phyloP scores from a whole-genome alignment of 2,329 filamentous ascomycete species.

The Stachybotrys chlorohalonatus region DNA sequence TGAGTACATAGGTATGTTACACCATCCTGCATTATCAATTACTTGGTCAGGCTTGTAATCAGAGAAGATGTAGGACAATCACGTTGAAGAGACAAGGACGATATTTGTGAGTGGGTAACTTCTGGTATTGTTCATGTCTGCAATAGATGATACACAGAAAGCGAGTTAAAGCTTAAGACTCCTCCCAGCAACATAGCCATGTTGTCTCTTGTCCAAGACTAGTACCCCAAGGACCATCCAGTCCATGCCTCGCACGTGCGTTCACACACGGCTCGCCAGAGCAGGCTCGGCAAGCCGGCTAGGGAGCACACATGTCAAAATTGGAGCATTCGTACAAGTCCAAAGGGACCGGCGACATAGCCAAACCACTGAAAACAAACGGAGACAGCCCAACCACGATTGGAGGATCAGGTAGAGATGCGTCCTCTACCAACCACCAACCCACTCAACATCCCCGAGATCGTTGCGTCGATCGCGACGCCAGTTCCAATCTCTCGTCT shows the following conservation, averaged over 20 bases:
- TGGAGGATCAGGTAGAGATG: conserved; percentile 34
- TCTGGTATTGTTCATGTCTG: conserved; percentile 43
- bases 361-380: not conserved
- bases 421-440: conserved; percentile 76
- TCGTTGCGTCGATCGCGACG: conserved; percentile 54
- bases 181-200: conserved; percentile 4
- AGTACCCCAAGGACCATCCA: not conserved
- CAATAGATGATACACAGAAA: conserved; percentile 56
- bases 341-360: not conserved
- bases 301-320: no score
- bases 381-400: conserved; percentile 47
- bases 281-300: not conserved
- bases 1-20: no score
- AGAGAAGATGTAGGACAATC: no score
- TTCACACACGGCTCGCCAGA: not conserved
- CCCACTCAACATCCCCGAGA: conserved; percentile 82
- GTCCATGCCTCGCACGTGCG: not conserved
- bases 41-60: no score
- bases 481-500: conserved; percentile 53
- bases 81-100: not conserved
- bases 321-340: not conserved
- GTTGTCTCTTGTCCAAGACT: not conserved
- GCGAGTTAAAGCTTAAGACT: conserved; percentile 43
- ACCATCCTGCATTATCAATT: no score
- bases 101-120: conserved; percentile 51